A percentile compares a stretch with the other conserved stretches of the same genome.
phyloP scores from a whole-genome alignment of 2,329 filamentous ascomycete genomes.

The Arthrobotrys iridis region DNA sequence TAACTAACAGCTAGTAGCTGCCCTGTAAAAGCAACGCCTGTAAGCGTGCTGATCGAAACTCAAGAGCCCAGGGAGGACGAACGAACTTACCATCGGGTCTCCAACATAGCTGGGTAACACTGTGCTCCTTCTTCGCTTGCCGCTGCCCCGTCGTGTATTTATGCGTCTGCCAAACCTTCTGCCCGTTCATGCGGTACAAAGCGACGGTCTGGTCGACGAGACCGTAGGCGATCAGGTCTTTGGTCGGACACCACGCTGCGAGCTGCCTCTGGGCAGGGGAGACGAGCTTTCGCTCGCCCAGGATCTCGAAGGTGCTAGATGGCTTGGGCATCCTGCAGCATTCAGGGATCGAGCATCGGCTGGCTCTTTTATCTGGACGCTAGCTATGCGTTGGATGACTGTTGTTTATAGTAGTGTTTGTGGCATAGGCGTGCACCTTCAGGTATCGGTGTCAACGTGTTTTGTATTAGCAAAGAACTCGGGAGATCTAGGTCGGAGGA shows the following conservation, averaged over 20 bases:
- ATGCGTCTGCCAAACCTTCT: constrained; percentile 57
- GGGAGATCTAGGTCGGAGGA: too few species aligned
- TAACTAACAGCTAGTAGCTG: constrained; percentile 58
- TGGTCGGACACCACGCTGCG: constrained; percentile 57
- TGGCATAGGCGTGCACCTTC: not conserved
- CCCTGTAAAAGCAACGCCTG: constrained; percentile 17
- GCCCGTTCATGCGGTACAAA: constrained; percentile 59
- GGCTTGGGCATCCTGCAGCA: constrained; percentile 21
- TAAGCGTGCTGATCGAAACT: not conserved
- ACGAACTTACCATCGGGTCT: constrained; percentile 57
- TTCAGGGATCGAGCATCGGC: constrained; percentile 19
- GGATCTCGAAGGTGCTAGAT: constrained; percentile 54
- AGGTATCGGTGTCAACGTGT: not conserved
- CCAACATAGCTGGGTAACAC: constrained; percentile 56
- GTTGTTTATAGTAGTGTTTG: constrained; percentile 18
- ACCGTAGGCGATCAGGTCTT: constrained; percentile 57
- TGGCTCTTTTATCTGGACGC: not conserved
- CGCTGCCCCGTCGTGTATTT: constrained; percentile 49
- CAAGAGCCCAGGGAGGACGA: not conserved
- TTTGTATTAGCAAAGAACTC: not conserved
- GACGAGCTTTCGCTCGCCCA: constrained; percentile 56
- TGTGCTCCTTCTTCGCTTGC: constrained; percentile 57
- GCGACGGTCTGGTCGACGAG: constrained; percentile 57
- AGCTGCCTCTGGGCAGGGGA: constrained; percentile 56
- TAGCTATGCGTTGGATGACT: constrained; percentile 21